Conservation (phyloP, 2,329 filamentous ascomycete species). For the Pseudogymnoascus sp. region DNA sequence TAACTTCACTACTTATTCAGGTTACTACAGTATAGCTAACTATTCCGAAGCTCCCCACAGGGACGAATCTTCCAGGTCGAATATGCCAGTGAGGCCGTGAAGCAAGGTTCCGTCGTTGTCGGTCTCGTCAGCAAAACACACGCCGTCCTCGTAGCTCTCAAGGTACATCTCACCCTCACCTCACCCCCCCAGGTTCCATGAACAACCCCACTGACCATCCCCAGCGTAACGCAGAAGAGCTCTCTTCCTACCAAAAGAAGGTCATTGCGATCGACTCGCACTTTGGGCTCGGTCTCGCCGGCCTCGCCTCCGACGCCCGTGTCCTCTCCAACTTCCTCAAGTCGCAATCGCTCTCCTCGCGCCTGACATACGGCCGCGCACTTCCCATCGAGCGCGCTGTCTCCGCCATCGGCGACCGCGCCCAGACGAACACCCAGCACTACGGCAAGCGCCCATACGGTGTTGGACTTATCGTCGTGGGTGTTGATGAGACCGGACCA, state of each 20-base stretch:
- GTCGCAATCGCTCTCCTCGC: conserved; percentile 92
- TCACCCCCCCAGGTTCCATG: background rate
- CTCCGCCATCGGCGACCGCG: conserved; percentile 87
- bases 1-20: background rate
- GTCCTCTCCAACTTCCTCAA: conserved; percentile 99
- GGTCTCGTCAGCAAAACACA: conserved; percentile 98
- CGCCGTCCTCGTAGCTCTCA: conserved; percentile 88
- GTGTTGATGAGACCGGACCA: conserved; percentile 86
- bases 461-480: conserved; percentile 84
- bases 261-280: conserved; percentile 95
- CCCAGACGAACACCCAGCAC: conserved; percentile 95
- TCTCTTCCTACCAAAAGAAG: conserved; percentile 99
- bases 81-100: conserved; percentile 97
- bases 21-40: conserved; percentile 19
- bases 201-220: conserved; percentile 15
- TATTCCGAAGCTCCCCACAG: conserved; percentile 73
- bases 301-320: conserved; percentile 92
- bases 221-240: conserved; percentile 96
- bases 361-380: conserved; percentile 89
- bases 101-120: conserved; percentile 97
- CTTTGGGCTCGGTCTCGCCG: conserved; percentile 89
- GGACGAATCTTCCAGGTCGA: conserved; percentile 99
- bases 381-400: conserved; percentile 88
- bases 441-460: conserved; percentile 96
- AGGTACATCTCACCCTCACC: conserved; percentile 50